Evolutionary conservation across 2,329 filamentous ascomycete genomes (phyloP).

Genomic region (Neonectria neomacrospora): DNA sequence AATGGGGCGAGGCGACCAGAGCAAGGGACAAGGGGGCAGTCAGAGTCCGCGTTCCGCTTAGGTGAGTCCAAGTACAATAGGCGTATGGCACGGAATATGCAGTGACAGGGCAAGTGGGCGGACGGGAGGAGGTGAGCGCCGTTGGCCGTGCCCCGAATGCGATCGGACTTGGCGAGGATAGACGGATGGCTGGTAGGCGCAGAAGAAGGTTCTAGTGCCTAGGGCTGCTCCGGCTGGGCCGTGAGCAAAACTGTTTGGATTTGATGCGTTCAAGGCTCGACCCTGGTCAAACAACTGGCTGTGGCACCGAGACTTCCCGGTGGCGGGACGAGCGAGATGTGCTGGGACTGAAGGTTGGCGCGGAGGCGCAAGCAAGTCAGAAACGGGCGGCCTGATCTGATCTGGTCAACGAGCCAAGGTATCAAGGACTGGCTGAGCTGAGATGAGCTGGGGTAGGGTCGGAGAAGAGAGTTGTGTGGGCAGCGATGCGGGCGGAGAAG

Average conservation of each 20-base stretch:
- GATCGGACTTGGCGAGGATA: conserved; percentile 7
- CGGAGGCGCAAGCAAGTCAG: background rate
- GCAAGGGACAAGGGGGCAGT: background rate
- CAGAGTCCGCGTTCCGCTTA: conserved; percentile 16
- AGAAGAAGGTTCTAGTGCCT: conserved; percentile 21
- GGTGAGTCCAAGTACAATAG: conserved; percentile 1
- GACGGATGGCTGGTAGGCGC: conserved; percentile 15
- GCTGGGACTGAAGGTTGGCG: background rate
- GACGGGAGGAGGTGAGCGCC: conserved; percentile 7
- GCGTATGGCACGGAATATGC: conserved; percentile 8
- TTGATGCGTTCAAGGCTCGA: conserved; percentile 3
- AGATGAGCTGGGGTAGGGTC: background rate
- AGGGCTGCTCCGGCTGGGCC: conserved; percentile 15
- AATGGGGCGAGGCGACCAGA: conserved; percentile 1
- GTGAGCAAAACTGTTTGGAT: background rate
- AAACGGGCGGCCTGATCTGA: background rate
- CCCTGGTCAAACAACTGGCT: background rate
- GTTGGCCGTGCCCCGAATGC: conserved; percentile 12
- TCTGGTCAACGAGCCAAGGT: background rate
- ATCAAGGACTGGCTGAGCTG: background rate
- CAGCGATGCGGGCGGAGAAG: conserved; percentile 7
- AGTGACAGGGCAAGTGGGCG: background rate
- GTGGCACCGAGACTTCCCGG: background rate
- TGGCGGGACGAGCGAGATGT: too few relatives aligned
- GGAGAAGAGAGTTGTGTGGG: background rate